A percentile compares a stretch with the other conserved stretches of the same genome.
These are phyloP conservation scores for Rutstroemia sp. DNA, from an alignment of 2,329 filamentous ascomycete species.

Conservation along the genomic window DNA sequence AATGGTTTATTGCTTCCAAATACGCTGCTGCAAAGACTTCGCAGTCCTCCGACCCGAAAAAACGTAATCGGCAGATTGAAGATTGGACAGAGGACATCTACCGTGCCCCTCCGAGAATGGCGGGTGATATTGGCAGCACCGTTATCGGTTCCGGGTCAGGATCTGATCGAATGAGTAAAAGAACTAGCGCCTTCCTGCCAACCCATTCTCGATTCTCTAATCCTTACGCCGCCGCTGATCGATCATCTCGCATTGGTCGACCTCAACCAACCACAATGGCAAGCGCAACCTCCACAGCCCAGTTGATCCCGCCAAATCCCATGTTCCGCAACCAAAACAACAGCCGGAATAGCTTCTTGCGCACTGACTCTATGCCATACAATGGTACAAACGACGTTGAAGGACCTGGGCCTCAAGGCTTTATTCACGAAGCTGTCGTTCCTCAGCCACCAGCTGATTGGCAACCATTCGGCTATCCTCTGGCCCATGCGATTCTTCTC, in stretches of 20 bases:
- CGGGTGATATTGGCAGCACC: conserved; percentile 64
- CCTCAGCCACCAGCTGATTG: conserved; percentile 94
- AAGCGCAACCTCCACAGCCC: conserved; percentile 68
- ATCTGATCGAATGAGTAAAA: conserved; percentile 68
- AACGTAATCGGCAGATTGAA: conserved; percentile 88
- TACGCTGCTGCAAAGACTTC: conserved; percentile 84
- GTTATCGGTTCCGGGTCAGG: conserved; percentile 53
- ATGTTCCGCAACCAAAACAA: conserved; percentile 64
- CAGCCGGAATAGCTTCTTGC: conserved; percentile 58
- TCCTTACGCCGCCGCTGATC: conserved; percentile 67
- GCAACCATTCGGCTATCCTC: conserved; percentile 92
- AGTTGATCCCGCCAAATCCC: conserved; percentile 60
- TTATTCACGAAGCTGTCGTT: conserved; percentile 92
- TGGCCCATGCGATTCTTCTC: conserved; percentile 88
- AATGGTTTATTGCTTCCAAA: conserved; percentile 88
- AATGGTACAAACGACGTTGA: conserved; percentile 51
- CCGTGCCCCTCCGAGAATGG: conserved; percentile 74
- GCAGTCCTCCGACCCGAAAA: conserved; percentile 70
- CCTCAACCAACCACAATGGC: conserved; percentile 83
- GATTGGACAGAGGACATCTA: conserved; percentile 99
- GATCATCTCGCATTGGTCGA: conserved; percentile 39
- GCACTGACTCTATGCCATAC: conserved; percentile 47
- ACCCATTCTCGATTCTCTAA: conserved; percentile 93
- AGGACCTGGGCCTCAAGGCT: conserved; percentile 77
- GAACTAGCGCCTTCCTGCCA: conserved; percentile 76